Evolutionary conservation across 2,329 filamentous ascomycete genomes (phyloP), one percentile per base, ranked within the genome.

Genomic region (Fusarium nurragi): DNA sequence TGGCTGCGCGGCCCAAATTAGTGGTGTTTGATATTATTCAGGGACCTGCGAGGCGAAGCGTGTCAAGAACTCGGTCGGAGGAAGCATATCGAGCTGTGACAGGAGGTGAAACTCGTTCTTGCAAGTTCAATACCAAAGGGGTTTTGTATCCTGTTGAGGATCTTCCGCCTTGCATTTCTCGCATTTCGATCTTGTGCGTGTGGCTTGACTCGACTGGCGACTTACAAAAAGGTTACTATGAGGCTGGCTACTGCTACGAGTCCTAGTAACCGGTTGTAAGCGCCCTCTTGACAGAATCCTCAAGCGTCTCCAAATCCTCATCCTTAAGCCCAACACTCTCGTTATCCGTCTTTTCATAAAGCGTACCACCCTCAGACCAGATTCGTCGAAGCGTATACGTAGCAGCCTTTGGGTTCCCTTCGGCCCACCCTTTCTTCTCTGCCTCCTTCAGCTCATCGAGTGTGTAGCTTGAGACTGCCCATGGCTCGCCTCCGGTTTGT

Each of bases 281-380:
- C 0, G 51, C 23, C 16, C 69, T 46, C 4, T 41, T 61, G 10
- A 76, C 68, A 9, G 66, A 54, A 40, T 58, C 67, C 46, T 75
- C 75, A 62, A 92, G 71, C 0, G 80, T 82, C 55, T 89, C 85
- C 48, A 84, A 74, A 23, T 84, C 77, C 10, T 80, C 81, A 5
- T 80, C 80, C 8, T 73, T 68, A 12, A 84, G 34, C 0, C 81
- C 86, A 50, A 92, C 81, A 2, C 81, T 68, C 25, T 80, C 82
- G 68, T 93, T 92, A 71, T 91, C 89, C 52, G 87, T 84, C 75
- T 85, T 84, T 2, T 86, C 83, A 71, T 93, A 92, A 41, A 92
- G 74, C 0, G 90, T 93, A 2, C 88, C 88, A 0, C 90, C 90
- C 69, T 90, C 86, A 0, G 85, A 84, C 90, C 90, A 93, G 47